Evolutionary conservation across 331 rosid genomes (phyloP), one percentile per base, ranked within the genome.

Genomic region (Rhamnella rubrinervis): DNA sequence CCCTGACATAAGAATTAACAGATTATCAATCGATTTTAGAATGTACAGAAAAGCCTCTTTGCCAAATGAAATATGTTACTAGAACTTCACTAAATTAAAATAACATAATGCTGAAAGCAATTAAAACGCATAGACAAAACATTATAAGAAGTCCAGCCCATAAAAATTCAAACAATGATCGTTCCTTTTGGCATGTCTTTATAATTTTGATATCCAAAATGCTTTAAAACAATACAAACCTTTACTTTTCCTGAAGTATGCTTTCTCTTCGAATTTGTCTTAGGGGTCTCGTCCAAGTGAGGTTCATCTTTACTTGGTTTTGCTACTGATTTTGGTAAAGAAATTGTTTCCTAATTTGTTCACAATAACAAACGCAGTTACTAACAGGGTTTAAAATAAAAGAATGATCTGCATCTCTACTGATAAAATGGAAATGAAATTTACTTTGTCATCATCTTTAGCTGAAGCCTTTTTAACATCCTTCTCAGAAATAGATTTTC

Each of bases 221-320:
- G 35, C 35, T 31, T 31, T 31, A 62, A 11, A 44, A 49, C 63
- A 26, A 3, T 56, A 40, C 77, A 47, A 70, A 90, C 96, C 60
- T 82, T 86, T 84, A 59, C 95, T 76, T 88, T 88, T 49, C 82
- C 80, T 26, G 86, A 66, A 70, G 86, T 74, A 35, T 73, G 90
- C 75, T 90, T 93, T 83, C 96, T 85, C 87, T 93, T 93, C 74
- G 82, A 78, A 71, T 55, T 79, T 55, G 82, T 56, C 87, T 83
- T 90, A 0, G 89, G 81, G 64, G 88, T 77, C 82, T 72, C 82
- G 81, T 83, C 88, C 39, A 47, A 46, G 37, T 63, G 74, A 26
- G 62, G 49, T 67, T 74, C 86, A 61, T 75, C 85, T 61, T 88
- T 90, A 35, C 77, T 75, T 66, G 82, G 70, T 83, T 85, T 90